Conservation (phyloP, 2,329 filamentous ascomycete species). For the Zymoseptoria crescenta region DNA sequence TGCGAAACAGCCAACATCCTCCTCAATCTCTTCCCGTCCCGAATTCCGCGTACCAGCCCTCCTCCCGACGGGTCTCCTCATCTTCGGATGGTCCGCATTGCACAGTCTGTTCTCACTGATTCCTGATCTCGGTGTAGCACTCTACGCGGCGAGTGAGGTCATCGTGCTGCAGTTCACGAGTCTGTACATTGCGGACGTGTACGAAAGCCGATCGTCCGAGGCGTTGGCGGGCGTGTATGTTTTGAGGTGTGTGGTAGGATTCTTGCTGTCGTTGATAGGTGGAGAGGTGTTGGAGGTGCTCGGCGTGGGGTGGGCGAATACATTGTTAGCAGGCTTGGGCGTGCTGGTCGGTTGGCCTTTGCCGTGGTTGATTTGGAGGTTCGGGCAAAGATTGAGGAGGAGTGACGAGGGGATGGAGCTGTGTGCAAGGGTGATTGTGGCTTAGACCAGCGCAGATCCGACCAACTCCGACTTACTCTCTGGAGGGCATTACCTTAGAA, state of each 20-base stretch:
- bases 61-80: conserved; percentile 29
- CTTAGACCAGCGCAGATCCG: too few relatives aligned
- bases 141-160: conserved; percentile 46
- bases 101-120: conserved; percentile 47
- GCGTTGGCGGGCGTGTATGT: conserved; percentile 59
- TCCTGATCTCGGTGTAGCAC: conserved; percentile 49
- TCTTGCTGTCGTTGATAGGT: conserved; percentile 50
- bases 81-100: conserved; percentile 48
- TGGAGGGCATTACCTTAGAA: not conserved
- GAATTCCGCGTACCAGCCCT: conserved; percentile 38
- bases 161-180: conserved; percentile 48
- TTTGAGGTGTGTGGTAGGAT: conserved; percentile 48
- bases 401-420: not conserved
- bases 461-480: too few relatives aligned
- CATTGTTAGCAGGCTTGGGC: conserved; percentile 44
- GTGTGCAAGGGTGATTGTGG: too few relatives aligned
- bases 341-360: conserved; percentile 21
- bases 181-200: conserved; percentile 59
- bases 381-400: conserved; percentile 7
- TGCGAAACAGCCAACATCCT: not conserved
- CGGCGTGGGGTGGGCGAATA: conserved; percentile 54
- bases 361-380: conserved; percentile 10
- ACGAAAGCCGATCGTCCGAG: conserved; percentile 50
- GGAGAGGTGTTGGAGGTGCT: conserved; percentile 50
- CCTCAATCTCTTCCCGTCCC: conserved; percentile 21